phyloP scores from a whole-genome alignment of 345 rosid genomes.

The Salix caprea region DNA sequence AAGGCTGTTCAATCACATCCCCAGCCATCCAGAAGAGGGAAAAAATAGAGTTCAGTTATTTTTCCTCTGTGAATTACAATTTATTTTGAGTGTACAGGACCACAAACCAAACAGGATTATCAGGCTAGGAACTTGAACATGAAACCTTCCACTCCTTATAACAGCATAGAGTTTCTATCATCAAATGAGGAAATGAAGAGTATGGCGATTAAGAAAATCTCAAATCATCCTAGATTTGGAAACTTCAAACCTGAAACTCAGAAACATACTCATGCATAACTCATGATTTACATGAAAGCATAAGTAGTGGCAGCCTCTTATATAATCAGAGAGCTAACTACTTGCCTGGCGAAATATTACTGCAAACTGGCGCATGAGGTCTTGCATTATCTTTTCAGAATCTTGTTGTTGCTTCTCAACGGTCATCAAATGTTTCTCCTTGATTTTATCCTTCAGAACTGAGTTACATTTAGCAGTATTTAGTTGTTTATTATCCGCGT shows the following conservation, averaged over 20 bases:
- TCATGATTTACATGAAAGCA: background rate
- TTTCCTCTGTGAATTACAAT: background rate
- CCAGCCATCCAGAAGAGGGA: background rate
- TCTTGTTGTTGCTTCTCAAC: slow-evolving; percentile 58
- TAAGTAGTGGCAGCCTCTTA: background rate
- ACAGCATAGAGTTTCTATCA: no score
- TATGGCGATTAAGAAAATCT: no score
- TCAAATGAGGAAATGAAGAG: no score
- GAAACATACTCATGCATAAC: background rate
- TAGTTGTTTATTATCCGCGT: slow-evolving; percentile 36
- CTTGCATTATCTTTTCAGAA: slow-evolving; percentile 89
- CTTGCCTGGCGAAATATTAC: slow-evolving; percentile 60
- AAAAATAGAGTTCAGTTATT: background rate
- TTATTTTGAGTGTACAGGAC: no score
- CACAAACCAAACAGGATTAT: no score
- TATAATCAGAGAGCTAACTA: background rate
- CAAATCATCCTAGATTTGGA: no score
- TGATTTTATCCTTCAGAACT: slow-evolving; percentile 45
- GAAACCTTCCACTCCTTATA: no score
- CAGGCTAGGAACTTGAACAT: no score
- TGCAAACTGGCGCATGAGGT: slow-evolving; percentile 80
- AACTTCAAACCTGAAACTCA: background rate
- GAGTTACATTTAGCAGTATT: slow-evolving; percentile 45
- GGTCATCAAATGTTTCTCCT: slow-evolving; percentile 49
- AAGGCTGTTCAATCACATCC: background rate